Base-by-base conservation (phyloP, 225 moss, liverwort and hornwort species). In the Bryoerythrophyllum caledonicum region DNA sequence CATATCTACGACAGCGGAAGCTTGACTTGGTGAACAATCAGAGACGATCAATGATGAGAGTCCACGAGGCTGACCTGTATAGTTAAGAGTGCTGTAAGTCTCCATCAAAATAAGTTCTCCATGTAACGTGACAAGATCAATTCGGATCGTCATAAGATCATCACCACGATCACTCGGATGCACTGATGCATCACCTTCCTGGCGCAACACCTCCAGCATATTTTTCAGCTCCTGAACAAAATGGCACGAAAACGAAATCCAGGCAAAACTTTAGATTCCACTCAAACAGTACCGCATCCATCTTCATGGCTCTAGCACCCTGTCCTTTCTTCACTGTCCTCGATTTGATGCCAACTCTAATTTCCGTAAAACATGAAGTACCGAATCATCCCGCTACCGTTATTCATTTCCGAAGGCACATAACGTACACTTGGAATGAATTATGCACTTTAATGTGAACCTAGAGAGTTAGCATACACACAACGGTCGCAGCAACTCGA, bases 21-120 rank as follows among this genome's bases (percentile, higher is more conserved):
- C 43, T 23, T 40, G 38, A 73, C 7, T 40, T 27, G 7, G 23
- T 60, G 20, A 74, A 34, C 14, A 17, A 37, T 49, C 10, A 63
- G 51, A 70, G 43, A 3, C 43, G 51, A 52, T 19, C 30, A 71
- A 21, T 40, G 7, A 61, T 6, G 61, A 61, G 7, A 20, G 20
- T 76, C 59, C 25, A 52, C 57, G 43, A 66, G 46, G 17, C 48
- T 56, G 35, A 74, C 96, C 96, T 68, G 92, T 89, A 59, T 96
- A 96, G 76, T 96, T 96, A 21, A 96, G 91, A 13, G 96, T 89
- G 81, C 94, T 94, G 77, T 94, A 96, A 73, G 91, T 90, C 84
- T 94, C 90, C 74, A 96, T 90, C 6, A 96, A 85, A 24, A 96
- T 87, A 73, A 96, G 91, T 78, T 96, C 96, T 48, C 96, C 96